phyloP scores from a whole-genome alignment of 2,329 filamentous ascomycete genomes.

The Monilinia vaccinii-corymbosi region DNA sequence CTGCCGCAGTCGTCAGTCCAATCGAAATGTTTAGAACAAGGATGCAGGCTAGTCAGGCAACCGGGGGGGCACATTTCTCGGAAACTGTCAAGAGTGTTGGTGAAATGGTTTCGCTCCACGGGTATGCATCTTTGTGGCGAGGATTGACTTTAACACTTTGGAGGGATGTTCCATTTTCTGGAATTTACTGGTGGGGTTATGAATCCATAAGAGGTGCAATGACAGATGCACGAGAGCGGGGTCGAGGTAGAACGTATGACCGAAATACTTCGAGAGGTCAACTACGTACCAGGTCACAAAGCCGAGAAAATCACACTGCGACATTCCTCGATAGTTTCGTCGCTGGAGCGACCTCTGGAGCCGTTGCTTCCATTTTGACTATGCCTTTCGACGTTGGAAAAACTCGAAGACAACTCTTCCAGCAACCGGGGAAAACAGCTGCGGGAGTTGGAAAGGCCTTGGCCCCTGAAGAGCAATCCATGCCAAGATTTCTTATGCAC shows the following conservation, averaged over 20 bases:
- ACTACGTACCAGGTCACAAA: slow-evolving; percentile 48
- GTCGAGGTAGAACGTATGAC: slow-evolving; percentile 35
- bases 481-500: slow-evolving; percentile 78
- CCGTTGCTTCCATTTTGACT: slow-evolving; percentile 77
- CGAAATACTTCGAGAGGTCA: slow-evolving; percentile 33
- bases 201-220: slow-evolving; percentile 69
- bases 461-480: slow-evolving; percentile 65
- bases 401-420: slow-evolving; percentile 80
- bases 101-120: slow-evolving; percentile 69
- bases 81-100: slow-evolving; percentile 69
- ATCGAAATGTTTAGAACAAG: slow-evolving; percentile 92
- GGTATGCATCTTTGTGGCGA: slow-evolving; percentile 79
- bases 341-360: slow-evolving; percentile 74
- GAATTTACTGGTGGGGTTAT: slow-evolving; percentile 97
- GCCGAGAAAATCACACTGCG: slow-evolving; percentile 59
- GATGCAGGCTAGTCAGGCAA: slow-evolving; percentile 65
- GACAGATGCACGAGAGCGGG: slow-evolving; percentile 55
- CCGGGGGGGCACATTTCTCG: slow-evolving; percentile 58
- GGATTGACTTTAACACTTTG: slow-evolving; percentile 86
- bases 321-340: slow-evolving; percentile 86
- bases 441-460: slow-evolving; percentile 31
- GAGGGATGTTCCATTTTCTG: slow-evolving; percentile 95
- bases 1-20: slow-evolving; percentile 75
- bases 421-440: slow-evolving; percentile 39
- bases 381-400: slow-evolving; percentile 98